Evolutionary conservation across 2,329 filamentous ascomycete genomes (phyloP).

Genomic region (Paraconiothyrium brasiliense): DNA sequence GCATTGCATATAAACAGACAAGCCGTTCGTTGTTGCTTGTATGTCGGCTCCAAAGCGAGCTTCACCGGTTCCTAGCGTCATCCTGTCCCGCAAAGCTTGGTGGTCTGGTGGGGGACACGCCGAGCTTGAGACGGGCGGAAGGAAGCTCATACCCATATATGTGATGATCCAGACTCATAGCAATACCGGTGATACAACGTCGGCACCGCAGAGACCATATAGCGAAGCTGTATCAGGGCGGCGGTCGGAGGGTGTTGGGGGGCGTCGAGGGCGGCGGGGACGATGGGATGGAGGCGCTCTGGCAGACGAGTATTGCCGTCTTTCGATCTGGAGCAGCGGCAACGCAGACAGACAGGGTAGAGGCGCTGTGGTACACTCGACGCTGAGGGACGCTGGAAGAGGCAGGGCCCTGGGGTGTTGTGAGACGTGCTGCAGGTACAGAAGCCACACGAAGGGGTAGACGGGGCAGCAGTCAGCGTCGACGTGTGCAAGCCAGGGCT

Average conservation of each 20-base stretch:
- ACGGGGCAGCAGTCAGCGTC: slow-evolving; percentile 30
- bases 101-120: slow-evolving; percentile 24
- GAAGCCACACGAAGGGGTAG: slow-evolving; percentile 26
- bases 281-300: slow-evolving; percentile 23
- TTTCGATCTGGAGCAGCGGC: slow-evolving; percentile 32
- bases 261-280: slow-evolving; percentile 27
- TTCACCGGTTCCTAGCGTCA: slow-evolving; percentile 24
- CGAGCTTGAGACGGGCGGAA: slow-evolving; percentile 29
- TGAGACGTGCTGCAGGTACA: slow-evolving; percentile 24
- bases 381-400: slow-evolving; percentile 32
- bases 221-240: slow-evolving; percentile 32
- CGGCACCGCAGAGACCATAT: slow-evolving; percentile 42
- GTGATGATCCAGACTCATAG: slow-evolving; percentile 54
- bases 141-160: slow-evolving; percentile 51
- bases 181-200: slow-evolving; percentile 42
- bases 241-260: slow-evolving; percentile 25
- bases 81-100: slow-evolving; percentile 18
- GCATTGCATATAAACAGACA: slow-evolving; percentile 34
- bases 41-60: slow-evolving; percentile 19
- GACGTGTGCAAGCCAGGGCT: slow-evolving; percentile 30
- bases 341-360: slow-evolving; percentile 29
- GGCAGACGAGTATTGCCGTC: slow-evolving; percentile 31
- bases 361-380: slow-evolving; percentile 40
- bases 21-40: slow-evolving; percentile 23
- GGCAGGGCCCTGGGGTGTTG: slow-evolving; percentile 31